Base-by-base conservation (phyloP, 2,329 filamentous ascomycete species). In the Cladosporium sp. region DNA sequence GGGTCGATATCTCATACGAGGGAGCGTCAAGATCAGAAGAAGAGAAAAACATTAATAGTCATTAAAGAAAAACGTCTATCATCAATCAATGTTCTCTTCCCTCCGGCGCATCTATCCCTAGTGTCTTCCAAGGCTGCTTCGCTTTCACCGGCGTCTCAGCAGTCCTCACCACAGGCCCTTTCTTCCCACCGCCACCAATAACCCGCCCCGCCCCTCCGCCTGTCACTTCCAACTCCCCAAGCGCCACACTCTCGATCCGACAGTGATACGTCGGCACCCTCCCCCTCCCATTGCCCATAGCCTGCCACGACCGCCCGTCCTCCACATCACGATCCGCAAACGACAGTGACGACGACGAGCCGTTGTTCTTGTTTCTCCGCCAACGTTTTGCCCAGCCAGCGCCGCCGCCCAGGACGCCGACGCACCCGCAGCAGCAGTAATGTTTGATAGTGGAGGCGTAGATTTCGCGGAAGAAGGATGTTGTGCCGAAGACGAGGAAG, bases 401-500 rank as follows among this genome's bases (percentile, higher is more conserved):
- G n/a, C n/a, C n/a, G n/a, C n/a, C n/a, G n/a, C n/a, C n/a, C n/a
- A n/a, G n/a, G n/a, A 16, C 36, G 18, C 36, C 16, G 14, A 39
- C 10, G 18, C 46, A 16, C 10, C 7, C n/a, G 18, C 36, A n/a
- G 25, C 60, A 54, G 14, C 53, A 58, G 36, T 28, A 51, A n/a
- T 64, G 26, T 5, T 26, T 53, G 5, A 64, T 4, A 28, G 39
- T 58, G 11, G 58, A 39, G 16, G 25, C 23, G 46, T 69, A 69
- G 32, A 66, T 63, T n/a, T 49, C 53, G 5, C 67, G 62, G n/a
- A 65, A 65, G 11, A 58, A 60, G 23, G 61, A 65, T 10, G 68
- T 70, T 3, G 68, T 70, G 39, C 69, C 69, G 54, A 70, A 70
- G 26, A 70, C 60, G 0, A 68, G 21, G 53, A 70, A 69, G 11